Evolutionary conservation across 441 rosid species (phyloP).

Genomic region (Brassica balearica): DNA sequence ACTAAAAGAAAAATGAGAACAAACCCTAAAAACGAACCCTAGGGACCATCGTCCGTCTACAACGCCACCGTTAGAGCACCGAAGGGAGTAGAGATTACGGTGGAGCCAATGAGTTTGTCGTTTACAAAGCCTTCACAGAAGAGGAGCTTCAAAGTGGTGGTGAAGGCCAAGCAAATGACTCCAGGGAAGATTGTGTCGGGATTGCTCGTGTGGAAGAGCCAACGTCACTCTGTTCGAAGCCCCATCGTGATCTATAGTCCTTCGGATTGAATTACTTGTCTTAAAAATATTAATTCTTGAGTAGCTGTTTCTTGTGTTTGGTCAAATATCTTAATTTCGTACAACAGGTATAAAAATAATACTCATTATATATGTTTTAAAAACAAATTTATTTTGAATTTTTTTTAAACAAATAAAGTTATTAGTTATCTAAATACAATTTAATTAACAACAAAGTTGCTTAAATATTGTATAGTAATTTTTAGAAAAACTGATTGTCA

Average conservation of each 20-base stretch:
- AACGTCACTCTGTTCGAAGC: constrained; percentile 57
- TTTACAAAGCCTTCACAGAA: constrained; percentile 56
- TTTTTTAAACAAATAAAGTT: neutral
- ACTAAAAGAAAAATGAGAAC: too few relatives aligned
- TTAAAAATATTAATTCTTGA: neutral
- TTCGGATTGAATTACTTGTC: neutral
- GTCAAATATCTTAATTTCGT: constrained; percentile 6
- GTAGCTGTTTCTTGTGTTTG: neutral
- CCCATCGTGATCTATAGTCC: constrained; percentile 61
- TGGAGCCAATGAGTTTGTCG: constrained; percentile 53
- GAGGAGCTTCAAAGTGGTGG: constrained; percentile 76
- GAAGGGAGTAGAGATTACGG: constrained; percentile 54
- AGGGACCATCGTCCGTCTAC: constrained; percentile 48
- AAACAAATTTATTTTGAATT: too few relatives aligned
- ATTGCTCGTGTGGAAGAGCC: constrained; percentile 60
- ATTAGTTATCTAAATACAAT: neutral
- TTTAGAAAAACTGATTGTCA: neutral
- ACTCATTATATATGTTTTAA: neutral
- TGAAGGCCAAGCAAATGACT: constrained; percentile 55
- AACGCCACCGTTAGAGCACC: constrained; percentile 59
- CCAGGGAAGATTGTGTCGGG: constrained; percentile 62
- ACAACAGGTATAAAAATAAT: neutral
- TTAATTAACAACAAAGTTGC: neutral
- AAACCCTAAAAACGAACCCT: too few relatives aligned
- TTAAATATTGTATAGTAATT: neutral